A percentile compares a stretch with the other conserved stretches of the same genome.
Evolutionary conservation across 2,329 filamentous ascomycete species (phyloP).

Genomic region (Madurella mycetomatis): DNA sequence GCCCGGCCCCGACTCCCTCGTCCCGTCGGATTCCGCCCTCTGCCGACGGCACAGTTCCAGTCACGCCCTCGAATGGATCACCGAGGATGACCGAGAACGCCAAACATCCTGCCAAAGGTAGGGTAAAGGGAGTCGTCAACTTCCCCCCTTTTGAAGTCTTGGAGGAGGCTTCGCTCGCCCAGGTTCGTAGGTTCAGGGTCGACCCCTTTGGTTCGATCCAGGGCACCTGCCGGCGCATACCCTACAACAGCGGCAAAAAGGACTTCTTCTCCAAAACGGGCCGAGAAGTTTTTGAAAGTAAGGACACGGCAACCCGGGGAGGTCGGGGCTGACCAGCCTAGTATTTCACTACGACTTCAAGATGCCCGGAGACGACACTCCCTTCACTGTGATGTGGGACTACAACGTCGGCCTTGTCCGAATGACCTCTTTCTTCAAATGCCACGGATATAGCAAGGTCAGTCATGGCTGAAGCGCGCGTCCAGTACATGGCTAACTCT

Average conservation of each 20-base stretch:
- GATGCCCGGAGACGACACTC: constrained; percentile 59
- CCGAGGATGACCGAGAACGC: constrained; percentile 63
- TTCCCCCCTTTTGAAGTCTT: constrained; percentile 67
- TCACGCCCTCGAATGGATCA: constrained; percentile 35
- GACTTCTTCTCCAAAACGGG: constrained; percentile 82
- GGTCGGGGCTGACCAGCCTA: constrained; percentile 32
- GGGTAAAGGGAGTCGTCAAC: constrained; percentile 62
- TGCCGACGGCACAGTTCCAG: constrained; percentile 27
- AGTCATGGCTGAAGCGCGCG: constrained; percentile 20
- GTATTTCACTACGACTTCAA: constrained; percentile 83
- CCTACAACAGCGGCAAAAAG: constrained; percentile 93
- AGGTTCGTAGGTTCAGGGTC: constrained; percentile 62
- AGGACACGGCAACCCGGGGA: constrained; percentile 19
- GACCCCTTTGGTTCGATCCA: constrained; percentile 60
- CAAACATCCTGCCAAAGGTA: constrained; percentile 57
- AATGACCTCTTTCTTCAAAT: constrained; percentile 94
- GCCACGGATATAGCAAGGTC: constrained; percentile 82
- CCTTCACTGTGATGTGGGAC: constrained; percentile 89
- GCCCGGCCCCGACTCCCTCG: constrained; percentile 39
- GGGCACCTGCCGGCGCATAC: constrained; percentile 69
- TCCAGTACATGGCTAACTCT: neutral
- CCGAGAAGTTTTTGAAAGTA: constrained; percentile 84
- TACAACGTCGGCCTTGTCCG: constrained; percentile 91
- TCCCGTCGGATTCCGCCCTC: constrained; percentile 32
- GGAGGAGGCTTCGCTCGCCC: constrained; percentile 50